These are phyloP conservation scores for Amanita molliuscula DNA, from an alignment of 768 basidiomycete genomes.

Conservation along the genomic window DNA sequence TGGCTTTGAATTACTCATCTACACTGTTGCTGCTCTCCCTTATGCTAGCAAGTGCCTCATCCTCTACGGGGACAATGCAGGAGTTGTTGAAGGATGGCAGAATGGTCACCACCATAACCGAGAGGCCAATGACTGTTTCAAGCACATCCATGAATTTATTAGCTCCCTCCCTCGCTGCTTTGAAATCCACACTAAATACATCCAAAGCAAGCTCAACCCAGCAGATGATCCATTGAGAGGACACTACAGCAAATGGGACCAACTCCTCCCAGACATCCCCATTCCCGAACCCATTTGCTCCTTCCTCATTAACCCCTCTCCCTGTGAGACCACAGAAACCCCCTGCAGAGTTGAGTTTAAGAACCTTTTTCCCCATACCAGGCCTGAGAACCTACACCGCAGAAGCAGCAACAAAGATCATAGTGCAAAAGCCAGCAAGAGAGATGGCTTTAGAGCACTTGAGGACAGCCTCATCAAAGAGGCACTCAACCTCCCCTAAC, in stretches of 20 bases:
- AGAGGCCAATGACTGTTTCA: conserved; percentile 20
- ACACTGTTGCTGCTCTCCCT: conserved; percentile 5
- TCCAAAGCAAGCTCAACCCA: conserved; percentile 24
- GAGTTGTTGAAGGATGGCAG: conserved; percentile 33
- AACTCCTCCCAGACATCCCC: conserved; percentile 19
- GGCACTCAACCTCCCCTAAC: too few relatives aligned
- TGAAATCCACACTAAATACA: conserved; percentile 20
- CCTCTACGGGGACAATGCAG: conserved; percentile 25
- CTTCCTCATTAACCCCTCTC: too few relatives aligned
- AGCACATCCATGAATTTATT: conserved; percentile 9
- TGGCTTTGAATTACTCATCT: conserved; percentile 30
- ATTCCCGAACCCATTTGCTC: too few relatives aligned
- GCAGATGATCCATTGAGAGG: conserved; percentile 29
- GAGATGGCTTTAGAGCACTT: too few relatives aligned
- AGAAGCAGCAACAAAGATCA: too few relatives aligned
- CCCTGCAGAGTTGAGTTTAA: too few relatives aligned
- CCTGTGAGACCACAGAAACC: too few relatives aligned
- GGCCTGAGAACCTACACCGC: too few relatives aligned
- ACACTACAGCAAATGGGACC: conserved; percentile 9
- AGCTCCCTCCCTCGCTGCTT: background rate
- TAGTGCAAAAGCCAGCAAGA: too few relatives aligned
- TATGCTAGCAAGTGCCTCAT: conserved; percentile 8
- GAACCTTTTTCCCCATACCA: too few relatives aligned
- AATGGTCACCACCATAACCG: conserved; percentile 23
- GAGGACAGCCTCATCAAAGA: too few relatives aligned